Base-by-base conservation (phyloP, 1,284 basidiomycete genomes). In the Microbotryum silenes-acaulis region DNA sequence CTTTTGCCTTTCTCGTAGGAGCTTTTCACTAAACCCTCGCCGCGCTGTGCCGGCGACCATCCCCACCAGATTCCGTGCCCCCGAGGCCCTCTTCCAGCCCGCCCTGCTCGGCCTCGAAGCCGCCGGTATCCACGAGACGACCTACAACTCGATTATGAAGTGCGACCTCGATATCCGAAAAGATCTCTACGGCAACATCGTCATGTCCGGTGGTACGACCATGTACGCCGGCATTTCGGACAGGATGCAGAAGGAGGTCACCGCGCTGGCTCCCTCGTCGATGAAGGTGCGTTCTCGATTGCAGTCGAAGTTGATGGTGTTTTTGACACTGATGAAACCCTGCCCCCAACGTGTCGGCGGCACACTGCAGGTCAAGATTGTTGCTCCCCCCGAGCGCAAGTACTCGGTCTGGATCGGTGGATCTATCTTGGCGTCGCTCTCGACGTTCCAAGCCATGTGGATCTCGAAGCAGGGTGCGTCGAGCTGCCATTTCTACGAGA, bases 231-330 rank as follows among this genome's bases (percentile, higher is more conserved):
- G 92, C 81, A 92, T 96, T 73, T 76, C 91, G 72, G 92, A 97
- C 80, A 88, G 93, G 75, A 94, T 97, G 91, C 91, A 93, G 81
- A 94, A 93, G 82, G 93, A 97, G 81, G 83, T 97, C 75, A 89
- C 89, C 53, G 81, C 87, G 33, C 82, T 97, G 64, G 83, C 89
- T 60, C 92, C 93, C 33, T 75, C 76, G 65, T 80, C 78, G 63
- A 82, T 96, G 88, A 96, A 92, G 86, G 88, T 94, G 81, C 23
- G 48, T 51, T 16, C 12, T n/a, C 29, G 16, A 18, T 21, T 49
- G 12, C 50, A 42, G 49, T 54, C 21, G 21, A 56, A 5, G 18
- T 4, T 56, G 20, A 21, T 9, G 23, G 75, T 74, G 74, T 74
- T 73, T 57, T 75, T 21, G 74, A 72, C 51, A 72, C 72, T 25